phyloP scores from a whole-genome alignment of 2,329 filamentous ascomycete species.

The Chrysosporium queenslandicum region DNA sequence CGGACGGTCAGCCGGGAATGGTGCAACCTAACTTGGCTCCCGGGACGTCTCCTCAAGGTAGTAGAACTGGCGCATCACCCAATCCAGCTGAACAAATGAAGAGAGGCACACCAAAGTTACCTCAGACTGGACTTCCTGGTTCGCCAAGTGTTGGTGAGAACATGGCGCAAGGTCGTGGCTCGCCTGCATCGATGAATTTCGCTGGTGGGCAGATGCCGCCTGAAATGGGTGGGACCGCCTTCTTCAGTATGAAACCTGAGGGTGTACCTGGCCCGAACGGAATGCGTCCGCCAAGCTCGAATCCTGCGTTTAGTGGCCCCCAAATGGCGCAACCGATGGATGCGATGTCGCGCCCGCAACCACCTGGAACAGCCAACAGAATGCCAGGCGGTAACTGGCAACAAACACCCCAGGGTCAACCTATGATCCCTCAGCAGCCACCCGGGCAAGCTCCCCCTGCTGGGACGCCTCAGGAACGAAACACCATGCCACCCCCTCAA shows the following conservation, averaged over 20 bases:
- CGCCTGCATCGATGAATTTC: conserved; percentile 51
- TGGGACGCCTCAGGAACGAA: conserved; percentile 49
- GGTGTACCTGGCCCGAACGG: conserved; percentile 36
- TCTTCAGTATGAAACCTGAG: conserved; percentile 37
- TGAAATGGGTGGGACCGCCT: conserved; percentile 34
- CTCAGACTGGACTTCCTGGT: conserved; percentile 45
- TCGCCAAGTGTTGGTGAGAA: conserved; percentile 49
- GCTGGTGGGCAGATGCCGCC: conserved; percentile 42
- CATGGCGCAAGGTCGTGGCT: conserved; percentile 48
- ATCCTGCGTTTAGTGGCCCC: conserved; percentile 38
- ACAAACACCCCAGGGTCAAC: conserved; percentile 31
- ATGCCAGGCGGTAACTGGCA: conserved; percentile 37
- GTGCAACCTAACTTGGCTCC: conserved; percentile 34
- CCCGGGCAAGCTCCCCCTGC: conserved; percentile 37
- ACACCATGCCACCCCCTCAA: conserved; percentile 43
- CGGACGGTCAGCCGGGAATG: conserved; percentile 41
- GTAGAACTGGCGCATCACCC: conserved; percentile 49
- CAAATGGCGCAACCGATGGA: conserved; percentile 39
- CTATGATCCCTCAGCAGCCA: conserved; percentile 38
- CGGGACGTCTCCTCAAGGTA: conserved; percentile 49
- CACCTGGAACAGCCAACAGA: conserved; percentile 28
- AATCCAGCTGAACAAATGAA: conserved; percentile 55
- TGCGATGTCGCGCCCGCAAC: conserved; percentile 25
- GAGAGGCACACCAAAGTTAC: conserved; percentile 52
- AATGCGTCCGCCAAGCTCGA: conserved; percentile 51